A percentile compares a stretch with the other conserved stretches of the same genome.
These are phyloP conservation scores for Cladosporium sp. DNA, from an alignment of 2,329 filamentous ascomycete species.

Conservation along the genomic window DNA sequence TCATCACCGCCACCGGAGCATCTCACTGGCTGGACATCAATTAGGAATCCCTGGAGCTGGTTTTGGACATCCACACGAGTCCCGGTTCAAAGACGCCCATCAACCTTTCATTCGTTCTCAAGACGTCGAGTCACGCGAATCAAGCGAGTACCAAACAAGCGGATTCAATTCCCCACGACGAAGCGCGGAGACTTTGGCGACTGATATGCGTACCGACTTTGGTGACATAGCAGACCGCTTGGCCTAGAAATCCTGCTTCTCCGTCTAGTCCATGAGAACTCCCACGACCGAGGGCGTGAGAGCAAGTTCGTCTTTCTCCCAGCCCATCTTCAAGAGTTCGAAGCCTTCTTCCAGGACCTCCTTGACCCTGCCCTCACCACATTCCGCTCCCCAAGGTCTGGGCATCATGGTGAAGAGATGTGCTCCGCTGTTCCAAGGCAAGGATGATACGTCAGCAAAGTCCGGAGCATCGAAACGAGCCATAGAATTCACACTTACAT, in stretches of 20 bases:
- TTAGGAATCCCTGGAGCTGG: not conserved
- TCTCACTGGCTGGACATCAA: not conserved
- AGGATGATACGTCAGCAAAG: not conserved
- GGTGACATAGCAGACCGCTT: not conserved
- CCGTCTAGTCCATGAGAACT: not conserved
- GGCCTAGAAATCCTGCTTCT: not conserved
- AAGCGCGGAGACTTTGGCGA: conserved; percentile 6
- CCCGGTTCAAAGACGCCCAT: not conserved
- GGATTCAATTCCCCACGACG: conserved; percentile 3
- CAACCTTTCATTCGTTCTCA: conserved; percentile 6
- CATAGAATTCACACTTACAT: conserved; percentile 3
- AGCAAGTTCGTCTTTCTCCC: not conserved
- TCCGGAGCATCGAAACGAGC: not conserved
- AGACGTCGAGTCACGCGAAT: conserved; percentile 4
- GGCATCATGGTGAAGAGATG: conserved; percentile 24
- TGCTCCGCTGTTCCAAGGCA: conserved; percentile 7
- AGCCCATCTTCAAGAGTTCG: conserved; percentile 5
- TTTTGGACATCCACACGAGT: not conserved
- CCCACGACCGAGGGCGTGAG: conserved; percentile 10
- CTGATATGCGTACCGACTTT: not conserved
- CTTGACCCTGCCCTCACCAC: not conserved
- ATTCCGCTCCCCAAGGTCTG: not conserved
- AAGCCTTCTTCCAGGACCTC: conserved; percentile 6
- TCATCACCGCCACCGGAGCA: not conserved
- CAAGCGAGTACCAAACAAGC: conserved; percentile 9